Evolutionary conservation across 2,329 filamentous ascomycete species (phyloP).

Genomic region (Penicillium sp.): DNA sequence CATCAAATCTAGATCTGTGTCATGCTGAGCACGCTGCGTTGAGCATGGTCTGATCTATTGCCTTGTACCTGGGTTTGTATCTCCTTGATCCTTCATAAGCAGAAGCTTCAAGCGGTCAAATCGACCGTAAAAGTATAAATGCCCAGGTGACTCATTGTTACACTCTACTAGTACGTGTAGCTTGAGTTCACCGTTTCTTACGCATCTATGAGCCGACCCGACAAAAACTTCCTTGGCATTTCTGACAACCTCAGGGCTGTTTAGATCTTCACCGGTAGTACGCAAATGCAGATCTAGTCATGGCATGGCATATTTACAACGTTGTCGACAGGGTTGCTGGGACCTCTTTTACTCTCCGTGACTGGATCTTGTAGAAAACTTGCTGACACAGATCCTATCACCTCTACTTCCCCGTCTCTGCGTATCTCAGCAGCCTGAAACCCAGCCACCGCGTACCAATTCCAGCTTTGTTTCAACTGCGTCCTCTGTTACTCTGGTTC

Average conservation of each 20-base stretch:
- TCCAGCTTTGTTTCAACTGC: neutral
- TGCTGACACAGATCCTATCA: conserved; percentile 15
- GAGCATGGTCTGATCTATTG: neutral
- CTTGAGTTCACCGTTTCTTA: neutral
- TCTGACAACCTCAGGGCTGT: neutral
- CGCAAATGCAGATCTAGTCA: conserved; percentile 21
- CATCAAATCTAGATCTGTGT: neutral
- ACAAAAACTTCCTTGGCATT: neutral
- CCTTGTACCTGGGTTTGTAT: neutral
- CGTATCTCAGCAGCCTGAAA: neutral
- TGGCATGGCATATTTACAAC: neutral
- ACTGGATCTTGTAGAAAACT: neutral
- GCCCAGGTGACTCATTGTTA: conserved; percentile 1
- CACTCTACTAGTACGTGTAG: neutral
- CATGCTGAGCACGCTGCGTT: neutral
- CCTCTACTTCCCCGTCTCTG: neutral
- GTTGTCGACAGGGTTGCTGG: neutral
- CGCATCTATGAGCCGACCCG: conserved; percentile 5
- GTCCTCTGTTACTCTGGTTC: neutral
- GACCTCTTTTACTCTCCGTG: conserved; percentile 8
- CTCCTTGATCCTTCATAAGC: neutral
- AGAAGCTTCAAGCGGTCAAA: neutral
- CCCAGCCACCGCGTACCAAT: neutral
- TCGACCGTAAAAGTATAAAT: neutral
- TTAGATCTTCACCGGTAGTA: conserved; percentile 6